A percentile compares a stretch with the other conserved stretches of the same genome.
Evolutionary conservation across 164 flowering plant genomes (phyloP).

Genomic region (Chimonanthus salicifolius): DNA sequence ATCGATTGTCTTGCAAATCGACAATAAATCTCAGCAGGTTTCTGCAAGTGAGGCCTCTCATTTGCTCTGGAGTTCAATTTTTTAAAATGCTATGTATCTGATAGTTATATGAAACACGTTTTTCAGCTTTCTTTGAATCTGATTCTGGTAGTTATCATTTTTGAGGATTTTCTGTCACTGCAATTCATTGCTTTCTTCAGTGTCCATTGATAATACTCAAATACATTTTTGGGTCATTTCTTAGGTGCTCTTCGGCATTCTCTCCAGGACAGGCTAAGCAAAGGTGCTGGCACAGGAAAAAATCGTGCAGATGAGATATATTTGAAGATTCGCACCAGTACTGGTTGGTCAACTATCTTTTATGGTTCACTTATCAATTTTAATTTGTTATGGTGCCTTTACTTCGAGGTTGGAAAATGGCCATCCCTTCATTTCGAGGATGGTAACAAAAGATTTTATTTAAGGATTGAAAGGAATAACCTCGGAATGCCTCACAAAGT

Average conservation of each 20-base stretch:
- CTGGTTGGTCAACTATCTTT: constrained; percentile 48
- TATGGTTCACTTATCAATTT: not conserved
- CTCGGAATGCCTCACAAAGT: too few relatives aligned
- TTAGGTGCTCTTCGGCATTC: constrained; percentile 95
- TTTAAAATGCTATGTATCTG: not conserved
- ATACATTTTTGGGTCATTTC: not conserved
- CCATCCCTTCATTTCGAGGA: too few relatives aligned
- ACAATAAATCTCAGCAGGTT: constrained; percentile 84
- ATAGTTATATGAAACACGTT: too few relatives aligned
- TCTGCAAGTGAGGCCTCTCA: constrained; percentile 71
- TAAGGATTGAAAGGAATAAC: too few relatives aligned
- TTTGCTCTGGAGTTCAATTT: too few relatives aligned
- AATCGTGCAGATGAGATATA: constrained; percentile 77
- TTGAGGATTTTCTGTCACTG: not conserved
- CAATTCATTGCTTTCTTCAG: constrained; percentile 4
- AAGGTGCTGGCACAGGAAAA: constrained; percentile 55
- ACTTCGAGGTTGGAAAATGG: too few relatives aligned
- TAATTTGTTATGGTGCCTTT: too few relatives aligned
- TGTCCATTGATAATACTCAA: not conserved
- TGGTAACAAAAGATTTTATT: too few relatives aligned
- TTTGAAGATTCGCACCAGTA: constrained; percentile 88
- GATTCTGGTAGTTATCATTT: not conserved
- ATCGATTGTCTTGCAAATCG: constrained; percentile 71
- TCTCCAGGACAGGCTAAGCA: constrained; percentile 90
- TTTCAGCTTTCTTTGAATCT: not conserved